Percentiles rank a stretch among this genome's conserved stretches.
These are phyloP conservation scores for Talaromyces proteolyticus DNA, from an alignment of 495 filamentous ascomycete species.

Conservation along the genomic window DNA sequence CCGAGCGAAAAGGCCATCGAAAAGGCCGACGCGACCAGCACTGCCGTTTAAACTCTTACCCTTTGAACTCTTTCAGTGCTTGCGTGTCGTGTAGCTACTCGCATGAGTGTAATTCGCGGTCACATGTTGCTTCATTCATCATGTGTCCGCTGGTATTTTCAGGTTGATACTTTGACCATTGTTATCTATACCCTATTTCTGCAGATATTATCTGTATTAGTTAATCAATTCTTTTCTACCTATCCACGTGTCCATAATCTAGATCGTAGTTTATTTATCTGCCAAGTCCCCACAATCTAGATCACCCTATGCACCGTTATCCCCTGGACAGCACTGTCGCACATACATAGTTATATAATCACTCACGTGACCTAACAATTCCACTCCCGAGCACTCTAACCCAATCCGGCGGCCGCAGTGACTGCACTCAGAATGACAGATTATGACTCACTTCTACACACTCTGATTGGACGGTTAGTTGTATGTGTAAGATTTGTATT, in stretches of 20 bases:
- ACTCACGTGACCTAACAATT: background rate
- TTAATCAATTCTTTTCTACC: too few relatives aligned
- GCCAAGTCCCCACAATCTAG: background rate
- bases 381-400: background rate
- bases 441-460: conserved; percentile 5
- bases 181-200: conserved; percentile 3
- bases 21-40: background rate
- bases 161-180: background rate
- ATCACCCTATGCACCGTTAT: too few relatives aligned
- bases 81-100: too few relatives aligned
- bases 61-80: too few relatives aligned
- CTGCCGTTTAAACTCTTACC: background rate
- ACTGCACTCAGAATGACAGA: conserved; percentile 2
- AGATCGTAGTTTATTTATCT: conserved; percentile 52
- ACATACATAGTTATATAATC: too few relatives aligned
- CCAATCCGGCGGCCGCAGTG: too few relatives aligned
- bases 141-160: too few relatives aligned
- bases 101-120: too few relatives aligned
- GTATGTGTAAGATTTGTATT: conserved; percentile 8
- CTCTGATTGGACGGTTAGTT: background rate
- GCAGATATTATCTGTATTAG: background rate
- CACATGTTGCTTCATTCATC: too few relatives aligned
- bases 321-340: too few relatives aligned
- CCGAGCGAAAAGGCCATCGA: background rate
- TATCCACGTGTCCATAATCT: conserved; percentile 65